phyloP scores from a whole-genome alignment of 2,329 filamentous ascomycete genomes.

The Botrytis tulipae region DNA sequence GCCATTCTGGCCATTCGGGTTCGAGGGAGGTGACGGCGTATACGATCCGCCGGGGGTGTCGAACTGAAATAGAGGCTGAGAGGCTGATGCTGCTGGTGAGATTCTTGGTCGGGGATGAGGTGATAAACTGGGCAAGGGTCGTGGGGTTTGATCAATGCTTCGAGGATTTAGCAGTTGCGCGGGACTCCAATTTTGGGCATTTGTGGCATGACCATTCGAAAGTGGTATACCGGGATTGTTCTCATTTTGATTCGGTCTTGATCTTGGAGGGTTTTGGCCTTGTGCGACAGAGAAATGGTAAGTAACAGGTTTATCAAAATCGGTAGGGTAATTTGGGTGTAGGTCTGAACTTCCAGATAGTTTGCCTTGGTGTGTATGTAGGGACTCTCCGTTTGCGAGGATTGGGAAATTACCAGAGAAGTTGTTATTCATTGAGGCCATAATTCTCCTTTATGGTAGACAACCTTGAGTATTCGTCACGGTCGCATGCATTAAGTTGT shows the following conservation, averaged over 20 bases:
- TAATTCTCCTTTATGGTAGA: conserved; percentile 20
- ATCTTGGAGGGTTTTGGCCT: conserved; percentile 36
- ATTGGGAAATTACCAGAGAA: conserved; percentile 37
- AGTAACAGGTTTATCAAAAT: conserved; percentile 15
- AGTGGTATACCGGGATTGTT: conserved; percentile 7
- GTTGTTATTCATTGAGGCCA: conserved; percentile 40
- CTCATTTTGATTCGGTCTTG: conserved; percentile 17
- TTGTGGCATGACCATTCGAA: conserved; percentile 12
- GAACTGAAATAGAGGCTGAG: conserved; percentile 36
- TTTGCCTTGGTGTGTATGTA: conserved; percentile 19
- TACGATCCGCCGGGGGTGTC: conserved; percentile 33
- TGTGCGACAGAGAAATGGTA: conserved; percentile 17
- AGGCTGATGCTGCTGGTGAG: conserved; percentile 20
- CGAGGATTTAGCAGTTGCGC: conserved; percentile 45
- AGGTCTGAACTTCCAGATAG: conserved; percentile 26
- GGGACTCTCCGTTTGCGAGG: conserved; percentile 18
- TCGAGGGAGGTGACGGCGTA: conserved; percentile 12
- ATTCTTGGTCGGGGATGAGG: conserved; percentile 19
- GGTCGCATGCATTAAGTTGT: conserved; percentile 34
- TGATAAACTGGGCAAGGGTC: not conserved
- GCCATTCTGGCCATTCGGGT: conserved; percentile 17
- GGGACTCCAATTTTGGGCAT: conserved; percentile 42
- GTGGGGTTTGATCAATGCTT: conserved; percentile 25
- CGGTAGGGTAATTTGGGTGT: conserved; percentile 22
- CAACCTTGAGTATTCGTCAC: conserved; percentile 20